These are phyloP conservation scores for Colletotrichum salicis DNA, from an alignment of 2,329 filamentous ascomycete species.

Conservation along the genomic window DNA sequence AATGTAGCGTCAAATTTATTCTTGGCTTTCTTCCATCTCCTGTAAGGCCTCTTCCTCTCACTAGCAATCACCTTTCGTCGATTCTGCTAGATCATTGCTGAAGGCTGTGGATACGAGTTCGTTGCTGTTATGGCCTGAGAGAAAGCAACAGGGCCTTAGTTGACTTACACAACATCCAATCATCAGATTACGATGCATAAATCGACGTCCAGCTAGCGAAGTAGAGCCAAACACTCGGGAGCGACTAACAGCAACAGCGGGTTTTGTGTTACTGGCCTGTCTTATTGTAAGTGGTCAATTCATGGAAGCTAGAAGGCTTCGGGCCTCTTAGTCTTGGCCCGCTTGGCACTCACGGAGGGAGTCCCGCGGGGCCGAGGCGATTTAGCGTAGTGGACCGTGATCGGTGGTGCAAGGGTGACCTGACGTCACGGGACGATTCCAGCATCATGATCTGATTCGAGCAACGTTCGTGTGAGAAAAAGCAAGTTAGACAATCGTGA, in stretches of 20 bases:
- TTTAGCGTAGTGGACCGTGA: neutral
- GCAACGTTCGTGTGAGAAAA: neutral
- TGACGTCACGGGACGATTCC: constrained; percentile 5
- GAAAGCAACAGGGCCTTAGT: neutral
- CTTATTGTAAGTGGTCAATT: neutral
- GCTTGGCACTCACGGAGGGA: neutral
- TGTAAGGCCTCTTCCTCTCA: no score
- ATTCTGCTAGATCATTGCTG: no score
- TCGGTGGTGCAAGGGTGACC: neutral
- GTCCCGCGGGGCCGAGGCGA: neutral
- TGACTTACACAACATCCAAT: no score
- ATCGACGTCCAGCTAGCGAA: neutral
- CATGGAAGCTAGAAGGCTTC: neutral
- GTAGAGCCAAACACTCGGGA: neutral
- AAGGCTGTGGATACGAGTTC: no score
- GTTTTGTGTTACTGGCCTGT: neutral
- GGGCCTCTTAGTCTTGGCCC: neutral
- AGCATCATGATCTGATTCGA: neutral
- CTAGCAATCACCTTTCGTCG: no score
- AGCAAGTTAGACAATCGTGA: neutral
- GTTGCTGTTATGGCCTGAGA: no score
- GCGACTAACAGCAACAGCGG: neutral
- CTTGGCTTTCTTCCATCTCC: no score
- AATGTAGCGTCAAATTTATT: no score
- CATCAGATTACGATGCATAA: no score